Conservation (phyloP, 1,139 yeast species). For the Kluyveromyces marxianus region DNA sequence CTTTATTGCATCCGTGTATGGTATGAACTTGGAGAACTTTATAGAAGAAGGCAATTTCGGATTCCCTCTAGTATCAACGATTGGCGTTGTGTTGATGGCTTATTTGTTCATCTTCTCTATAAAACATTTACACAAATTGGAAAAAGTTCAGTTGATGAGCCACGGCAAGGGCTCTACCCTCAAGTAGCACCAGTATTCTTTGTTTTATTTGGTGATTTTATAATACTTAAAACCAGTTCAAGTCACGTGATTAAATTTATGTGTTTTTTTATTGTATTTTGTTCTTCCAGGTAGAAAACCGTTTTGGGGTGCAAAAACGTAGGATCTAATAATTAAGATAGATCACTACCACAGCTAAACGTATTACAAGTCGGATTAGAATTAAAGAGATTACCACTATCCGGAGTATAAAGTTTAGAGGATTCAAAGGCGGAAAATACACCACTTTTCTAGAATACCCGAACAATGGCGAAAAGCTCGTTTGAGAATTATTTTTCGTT, state of each 20-base stretch:
- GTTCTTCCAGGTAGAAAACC: too few species aligned
- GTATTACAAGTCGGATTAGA: too few species aligned
- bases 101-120: conserved; percentile 34
- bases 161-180: conserved; percentile 12
- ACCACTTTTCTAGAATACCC: neutral
- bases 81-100: conserved; percentile 20
- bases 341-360: too few species aligned
- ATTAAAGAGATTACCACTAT: too few species aligned
- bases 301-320: too few species aligned
- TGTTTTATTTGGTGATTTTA: too few species aligned
- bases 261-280: too few species aligned
- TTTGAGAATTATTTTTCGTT: conserved; percentile 34
- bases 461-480: neutral
- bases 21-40: conserved; percentile 74
- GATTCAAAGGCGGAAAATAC: too few species aligned
- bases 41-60: conserved; percentile 60
- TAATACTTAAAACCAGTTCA: too few species aligned
- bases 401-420: too few species aligned
- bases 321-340: too few species aligned
- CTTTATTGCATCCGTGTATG: conserved; percentile 68
- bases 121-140: conserved; percentile 35
- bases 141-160: conserved; percentile 39
- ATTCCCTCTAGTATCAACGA: conserved; percentile 37
- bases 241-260: too few species aligned
- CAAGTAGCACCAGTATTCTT: neutral